Evolutionary conservation across 345 rosid species (phyloP).

Genomic region (Syzygium grande): DNA sequence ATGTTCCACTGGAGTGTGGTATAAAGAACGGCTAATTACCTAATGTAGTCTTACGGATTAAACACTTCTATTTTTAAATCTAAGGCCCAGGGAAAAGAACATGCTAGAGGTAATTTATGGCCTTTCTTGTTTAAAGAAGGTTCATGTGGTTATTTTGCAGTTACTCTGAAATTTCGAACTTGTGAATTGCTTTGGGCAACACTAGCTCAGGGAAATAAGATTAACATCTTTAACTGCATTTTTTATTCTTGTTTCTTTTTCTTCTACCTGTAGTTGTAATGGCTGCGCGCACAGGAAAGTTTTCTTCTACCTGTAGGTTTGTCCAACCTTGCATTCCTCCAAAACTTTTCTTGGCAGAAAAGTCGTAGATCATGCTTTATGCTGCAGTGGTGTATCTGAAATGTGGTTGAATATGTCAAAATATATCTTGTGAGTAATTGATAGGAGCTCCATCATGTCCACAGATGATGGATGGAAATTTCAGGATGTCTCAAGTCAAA

Average conservation of each 20-base stretch:
- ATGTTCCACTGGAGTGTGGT: background rate
- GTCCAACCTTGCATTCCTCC: background rate
- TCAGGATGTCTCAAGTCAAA: constrained; percentile 61
- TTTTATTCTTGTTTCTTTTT: background rate
- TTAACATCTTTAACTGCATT: background rate
- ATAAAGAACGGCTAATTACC: no score
- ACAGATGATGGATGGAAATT: constrained; percentile 68
- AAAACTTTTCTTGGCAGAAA: background rate
- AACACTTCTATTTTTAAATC: no score
- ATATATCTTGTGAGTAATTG: background rate
- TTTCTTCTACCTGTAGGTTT: background rate
- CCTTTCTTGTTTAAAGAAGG: no score
- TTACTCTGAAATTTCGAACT: background rate
- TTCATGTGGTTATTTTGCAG: no score
- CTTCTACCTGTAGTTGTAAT: background rate
- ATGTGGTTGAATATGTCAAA: background rate
- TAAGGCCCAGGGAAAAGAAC: no score
- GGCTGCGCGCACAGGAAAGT: background rate
- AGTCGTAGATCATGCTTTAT: background rate
- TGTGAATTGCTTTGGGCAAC: background rate
- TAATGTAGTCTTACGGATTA: no score
- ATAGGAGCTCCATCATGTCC: background rate
- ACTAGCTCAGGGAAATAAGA: background rate
- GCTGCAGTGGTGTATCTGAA: background rate
- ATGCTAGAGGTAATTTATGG: no score